A percentile compares a stretch with the other conserved stretches of the same genome.
These are phyloP conservation scores for Chlamydomonas eustigma DNA, from an alignment of 139 green algal species.

Conservation along the genomic window DNA sequence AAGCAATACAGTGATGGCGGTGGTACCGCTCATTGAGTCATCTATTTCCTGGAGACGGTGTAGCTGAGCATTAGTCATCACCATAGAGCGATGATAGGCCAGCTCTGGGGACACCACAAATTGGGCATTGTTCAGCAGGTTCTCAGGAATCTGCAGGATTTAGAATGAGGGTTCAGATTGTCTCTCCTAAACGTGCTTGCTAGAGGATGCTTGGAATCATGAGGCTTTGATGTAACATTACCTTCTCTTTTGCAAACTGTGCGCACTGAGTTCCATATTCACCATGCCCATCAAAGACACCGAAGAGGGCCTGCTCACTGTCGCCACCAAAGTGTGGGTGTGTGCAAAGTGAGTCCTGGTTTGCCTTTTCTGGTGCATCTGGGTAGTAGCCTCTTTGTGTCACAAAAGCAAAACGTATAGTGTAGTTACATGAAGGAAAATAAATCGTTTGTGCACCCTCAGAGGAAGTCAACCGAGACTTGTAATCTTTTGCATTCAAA, in stretches of 20 bases:
- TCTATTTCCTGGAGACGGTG: conserved; percentile 55
- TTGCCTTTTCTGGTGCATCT: conserved; percentile 76
- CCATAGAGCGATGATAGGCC: conserved; percentile 57
- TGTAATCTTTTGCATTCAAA: conserved; percentile 49
- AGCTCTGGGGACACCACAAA: conserved; percentile 35
- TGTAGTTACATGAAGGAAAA: conserved; percentile 44
- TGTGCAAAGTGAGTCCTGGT: conserved; percentile 73
- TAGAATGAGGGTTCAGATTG: too few relatives aligned
- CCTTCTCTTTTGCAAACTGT: conserved; percentile 76
- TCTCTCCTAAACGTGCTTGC: too few relatives aligned
- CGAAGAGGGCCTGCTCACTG: conserved; percentile 61
- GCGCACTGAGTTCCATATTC: conserved; percentile 64
- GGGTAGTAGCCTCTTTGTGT: conserved; percentile 88
- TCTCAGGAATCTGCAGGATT: conserved; percentile 15
- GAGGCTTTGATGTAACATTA: too few relatives aligned
- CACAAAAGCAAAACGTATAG: conserved; percentile 74
- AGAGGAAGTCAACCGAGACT: conserved; percentile 7
- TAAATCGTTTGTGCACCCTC: conserved; percentile 38
- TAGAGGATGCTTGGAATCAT: too few relatives aligned
- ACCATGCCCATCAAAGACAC: conserved; percentile 87
- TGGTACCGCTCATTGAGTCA: conserved; percentile 66
- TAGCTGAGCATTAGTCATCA: conserved; percentile 75
- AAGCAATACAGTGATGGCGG: conserved; percentile 73
- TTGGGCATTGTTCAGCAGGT: conserved; percentile 49
- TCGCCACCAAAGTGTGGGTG: conserved; percentile 53